These are phyloP conservation scores for Spirogloea muscicola DNA, from an alignment of 139 green algal genomes.

Conservation along the genomic window DNA sequence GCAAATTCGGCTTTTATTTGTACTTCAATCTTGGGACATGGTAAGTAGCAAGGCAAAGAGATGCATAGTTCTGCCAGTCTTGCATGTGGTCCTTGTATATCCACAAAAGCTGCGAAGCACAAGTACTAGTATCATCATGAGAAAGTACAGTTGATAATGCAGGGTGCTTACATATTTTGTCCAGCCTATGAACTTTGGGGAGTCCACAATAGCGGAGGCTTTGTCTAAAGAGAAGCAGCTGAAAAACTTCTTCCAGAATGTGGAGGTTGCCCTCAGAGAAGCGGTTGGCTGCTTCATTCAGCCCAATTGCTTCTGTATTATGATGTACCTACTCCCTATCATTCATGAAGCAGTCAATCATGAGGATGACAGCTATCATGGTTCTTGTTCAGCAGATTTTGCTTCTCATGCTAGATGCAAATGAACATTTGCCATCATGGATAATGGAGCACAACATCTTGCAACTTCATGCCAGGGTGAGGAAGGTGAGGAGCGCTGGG, in stretches of 20 bases:
- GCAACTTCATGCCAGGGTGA: constrained; percentile 14
- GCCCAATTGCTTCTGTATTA: too few relatives aligned
- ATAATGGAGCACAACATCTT: background rate
- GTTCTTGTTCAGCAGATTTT: too few relatives aligned
- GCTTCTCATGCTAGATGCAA: too few relatives aligned
- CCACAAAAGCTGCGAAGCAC: too few relatives aligned
- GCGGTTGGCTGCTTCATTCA: constrained; percentile 10
- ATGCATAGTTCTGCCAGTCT: too few relatives aligned
- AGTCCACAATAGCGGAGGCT: constrained; percentile 62
- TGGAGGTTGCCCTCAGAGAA: constrained; percentile 71
- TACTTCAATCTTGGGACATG: constrained; percentile 85
- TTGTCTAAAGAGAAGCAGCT: constrained; percentile 67
- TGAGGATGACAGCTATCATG: too few relatives aligned
- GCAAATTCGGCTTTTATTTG: constrained; percentile 92
- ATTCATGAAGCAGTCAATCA: too few relatives aligned
- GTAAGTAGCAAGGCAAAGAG: too few relatives aligned
- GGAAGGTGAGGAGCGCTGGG: constrained; percentile 45
- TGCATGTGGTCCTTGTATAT: too few relatives aligned
- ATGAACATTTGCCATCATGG: background rate
- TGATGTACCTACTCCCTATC: too few relatives aligned
- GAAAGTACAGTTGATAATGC: too few relatives aligned
- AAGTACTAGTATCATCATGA: constrained; percentile 7
- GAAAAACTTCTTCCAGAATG: constrained; percentile 91
- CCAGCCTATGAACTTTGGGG: constrained; percentile 45
- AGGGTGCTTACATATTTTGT: constrained; percentile 35